Percentiles rank a stretch among this genome's conserved stretches.
These are phyloP conservation scores for Teratosphaeriaceae sp. DNA, from an alignment of 2,329 filamentous ascomycete species.

Conservation along the genomic window DNA sequence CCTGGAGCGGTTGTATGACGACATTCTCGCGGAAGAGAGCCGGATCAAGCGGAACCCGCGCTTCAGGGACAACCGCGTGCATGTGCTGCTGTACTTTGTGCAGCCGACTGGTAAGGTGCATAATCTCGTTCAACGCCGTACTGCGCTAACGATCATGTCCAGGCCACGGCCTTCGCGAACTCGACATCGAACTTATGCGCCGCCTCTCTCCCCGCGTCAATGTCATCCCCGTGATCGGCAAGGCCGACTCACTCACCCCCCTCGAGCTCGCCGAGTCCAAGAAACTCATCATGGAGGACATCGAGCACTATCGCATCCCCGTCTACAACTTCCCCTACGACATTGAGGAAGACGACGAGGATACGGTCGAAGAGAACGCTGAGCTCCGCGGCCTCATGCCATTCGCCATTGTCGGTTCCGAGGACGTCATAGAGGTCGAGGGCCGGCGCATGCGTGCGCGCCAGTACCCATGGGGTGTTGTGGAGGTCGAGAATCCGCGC, in stretches of 20 bases:
- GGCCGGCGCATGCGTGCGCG: slow-evolving; percentile 43
- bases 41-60: slow-evolving; percentile 99
- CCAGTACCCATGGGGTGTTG: slow-evolving; percentile 98
- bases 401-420: slow-evolving; percentile 96
- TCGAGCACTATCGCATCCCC: slow-evolving; percentile 98
- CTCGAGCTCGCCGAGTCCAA: slow-evolving; percentile 97
- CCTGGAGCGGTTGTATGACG: slow-evolving; percentile 98
- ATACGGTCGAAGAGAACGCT: slow-evolving; percentile 98
- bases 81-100: slow-evolving; percentile 98
- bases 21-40: slow-evolving; percentile 98
- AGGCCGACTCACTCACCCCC: slow-evolving; percentile 94
- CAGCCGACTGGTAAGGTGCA: slow-evolving; percentile 72
- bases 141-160: background rate
- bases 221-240: slow-evolving; percentile 97
- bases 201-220: slow-evolving; percentile 96
- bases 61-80: slow-evolving; percentile 98
- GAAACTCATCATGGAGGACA: slow-evolving; percentile 99
- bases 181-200: slow-evolving; percentile 99
- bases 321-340: slow-evolving; percentile 99
- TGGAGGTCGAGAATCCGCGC: slow-evolving; percentile 97
- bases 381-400: slow-evolving; percentile 97
- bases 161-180: slow-evolving; percentile 74
- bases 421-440: slow-evolving; percentile 71
- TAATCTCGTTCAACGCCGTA: background rate
- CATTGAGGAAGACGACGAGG: slow-evolving; percentile 98